Conservation (phyloP, 2,329 filamentous ascomycete genomes). For the Trichocomaceae sp. region DNA sequence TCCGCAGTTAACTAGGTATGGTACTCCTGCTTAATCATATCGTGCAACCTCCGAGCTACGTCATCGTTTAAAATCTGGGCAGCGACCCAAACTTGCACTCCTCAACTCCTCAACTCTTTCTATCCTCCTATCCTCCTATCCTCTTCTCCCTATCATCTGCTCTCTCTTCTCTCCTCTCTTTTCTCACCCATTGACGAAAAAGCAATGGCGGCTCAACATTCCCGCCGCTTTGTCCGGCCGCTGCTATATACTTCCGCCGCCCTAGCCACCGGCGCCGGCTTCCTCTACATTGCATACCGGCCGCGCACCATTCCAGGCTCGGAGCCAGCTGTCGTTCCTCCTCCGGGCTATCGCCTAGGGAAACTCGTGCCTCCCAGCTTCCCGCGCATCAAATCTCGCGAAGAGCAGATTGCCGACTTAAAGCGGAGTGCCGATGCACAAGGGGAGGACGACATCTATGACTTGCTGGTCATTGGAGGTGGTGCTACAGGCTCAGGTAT, state of each 20-base stretch:
- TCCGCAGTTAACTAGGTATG: too few species aligned
- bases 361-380: constrained; percentile 50
- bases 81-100: not conserved
- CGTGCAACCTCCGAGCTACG: not conserved
- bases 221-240: constrained; percentile 49
- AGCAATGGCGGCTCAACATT: constrained; percentile 36
- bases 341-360: constrained; percentile 56
- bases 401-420: constrained; percentile 48
- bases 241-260: constrained; percentile 55
- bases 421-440: constrained; percentile 34
- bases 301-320: constrained; percentile 59
- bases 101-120: too few species aligned
- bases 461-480: constrained; percentile 70
- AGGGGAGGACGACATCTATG: constrained; percentile 53
- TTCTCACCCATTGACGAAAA: not conserved
- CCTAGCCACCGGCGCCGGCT: constrained; percentile 47
- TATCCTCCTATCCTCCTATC: not conserved
- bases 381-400: constrained; percentile 44
- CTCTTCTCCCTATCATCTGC: too few species aligned
- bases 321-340: constrained; percentile 56
- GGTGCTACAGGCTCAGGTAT: constrained; percentile 76
- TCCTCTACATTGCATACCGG: constrained; percentile 56
- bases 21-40: too few species aligned
- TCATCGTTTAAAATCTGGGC: not conserved
- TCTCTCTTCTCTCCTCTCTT: not conserved